phyloP scores from a whole-genome alignment of 2,329 filamentous ascomycete genomes.

The Didymosphaeria variabile region DNA sequence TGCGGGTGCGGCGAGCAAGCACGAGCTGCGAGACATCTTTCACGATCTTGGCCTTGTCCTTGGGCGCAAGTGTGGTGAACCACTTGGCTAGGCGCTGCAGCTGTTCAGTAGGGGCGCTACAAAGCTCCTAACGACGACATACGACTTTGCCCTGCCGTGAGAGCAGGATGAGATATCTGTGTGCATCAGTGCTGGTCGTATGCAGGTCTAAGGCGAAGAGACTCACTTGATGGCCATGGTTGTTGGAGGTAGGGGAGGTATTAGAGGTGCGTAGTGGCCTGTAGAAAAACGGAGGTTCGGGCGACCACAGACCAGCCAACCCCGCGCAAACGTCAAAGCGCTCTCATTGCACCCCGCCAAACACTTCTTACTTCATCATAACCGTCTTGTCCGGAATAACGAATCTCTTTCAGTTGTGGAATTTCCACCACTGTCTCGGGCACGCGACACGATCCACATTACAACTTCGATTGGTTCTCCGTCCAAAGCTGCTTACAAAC shows the following conservation, averaged over 20 bases:
- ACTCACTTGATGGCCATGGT: slow-evolving; percentile 66
- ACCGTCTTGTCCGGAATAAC: not conserved
- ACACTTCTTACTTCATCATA: not conserved
- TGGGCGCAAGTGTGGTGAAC: slow-evolving; percentile 97
- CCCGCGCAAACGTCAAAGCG: slow-evolving; percentile 25
- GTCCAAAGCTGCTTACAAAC: slow-evolving; percentile 4
- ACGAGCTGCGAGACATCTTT: slow-evolving; percentile 99
- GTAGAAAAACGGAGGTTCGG: slow-evolving; percentile 21
- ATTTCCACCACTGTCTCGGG: not conserved
- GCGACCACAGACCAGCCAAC: slow-evolving; percentile 13
- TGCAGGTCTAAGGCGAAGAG: slow-evolving; percentile 5
- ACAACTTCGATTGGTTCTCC: not conserved
- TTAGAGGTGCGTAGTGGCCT: slow-evolving; percentile 23
- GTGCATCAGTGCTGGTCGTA: slow-evolving; percentile 22
- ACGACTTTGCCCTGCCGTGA: slow-evolving; percentile 99
- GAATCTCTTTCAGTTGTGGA: not conserved
- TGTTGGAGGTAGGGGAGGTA: slow-evolving; percentile 18
- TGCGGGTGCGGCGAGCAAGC: slow-evolving; percentile 91
- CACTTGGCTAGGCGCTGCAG: slow-evolving; percentile 94
- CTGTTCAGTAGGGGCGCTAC: slow-evolving; percentile 38
- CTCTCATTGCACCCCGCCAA: slow-evolving; percentile 19
- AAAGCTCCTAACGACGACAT: slow-evolving; percentile 56
- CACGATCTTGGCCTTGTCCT: slow-evolving; percentile 99
- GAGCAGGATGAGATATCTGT: slow-evolving; percentile 94
- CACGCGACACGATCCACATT: not conserved